phyloP scores from a whole-genome alignment of 2,329 filamentous ascomycete genomes.

The Cercospora citrullina region DNA sequence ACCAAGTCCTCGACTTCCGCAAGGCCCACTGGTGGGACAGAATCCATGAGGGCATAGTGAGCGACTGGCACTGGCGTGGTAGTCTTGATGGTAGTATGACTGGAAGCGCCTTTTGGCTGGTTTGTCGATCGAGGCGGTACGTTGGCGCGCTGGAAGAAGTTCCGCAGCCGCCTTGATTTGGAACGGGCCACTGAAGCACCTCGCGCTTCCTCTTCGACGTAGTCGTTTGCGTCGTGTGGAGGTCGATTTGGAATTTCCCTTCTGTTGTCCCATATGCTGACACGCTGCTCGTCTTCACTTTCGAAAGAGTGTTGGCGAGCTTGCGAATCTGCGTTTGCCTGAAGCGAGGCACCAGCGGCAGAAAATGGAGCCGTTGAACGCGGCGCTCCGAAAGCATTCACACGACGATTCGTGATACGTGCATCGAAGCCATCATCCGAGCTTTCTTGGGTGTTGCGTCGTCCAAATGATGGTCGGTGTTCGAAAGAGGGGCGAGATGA shows the following conservation, averaged over 20 bases:
- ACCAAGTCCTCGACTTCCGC: constrained; percentile 51
- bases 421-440: constrained; percentile 30
- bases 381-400: constrained; percentile 8
- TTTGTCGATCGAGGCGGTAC: constrained; percentile 42
- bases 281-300: background rate
- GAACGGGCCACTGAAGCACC: background rate
- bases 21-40: constrained; percentile 46
- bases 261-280: background rate
- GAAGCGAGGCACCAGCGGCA: background rate
- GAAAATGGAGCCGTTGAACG: background rate
- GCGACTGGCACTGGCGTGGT: constrained; percentile 36
- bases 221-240: background rate
- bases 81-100: constrained; percentile 18
- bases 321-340: background rate
- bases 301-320: background rate
- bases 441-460: constrained; percentile 26
- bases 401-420: constrained; percentile 19
- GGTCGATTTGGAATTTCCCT: background rate
- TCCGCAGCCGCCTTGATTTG: constrained; percentile 54
- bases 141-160: constrained; percentile 58
- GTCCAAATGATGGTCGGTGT: constrained; percentile 20
- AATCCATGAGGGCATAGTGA: constrained; percentile 60
- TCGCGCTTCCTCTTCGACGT: background rate
- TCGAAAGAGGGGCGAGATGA: constrained; percentile 15
- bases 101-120: constrained; percentile 21